Base-by-base conservation (phyloP, 495 filamentous ascomycete species). In the Lophiostoma macrostomum region DNA sequence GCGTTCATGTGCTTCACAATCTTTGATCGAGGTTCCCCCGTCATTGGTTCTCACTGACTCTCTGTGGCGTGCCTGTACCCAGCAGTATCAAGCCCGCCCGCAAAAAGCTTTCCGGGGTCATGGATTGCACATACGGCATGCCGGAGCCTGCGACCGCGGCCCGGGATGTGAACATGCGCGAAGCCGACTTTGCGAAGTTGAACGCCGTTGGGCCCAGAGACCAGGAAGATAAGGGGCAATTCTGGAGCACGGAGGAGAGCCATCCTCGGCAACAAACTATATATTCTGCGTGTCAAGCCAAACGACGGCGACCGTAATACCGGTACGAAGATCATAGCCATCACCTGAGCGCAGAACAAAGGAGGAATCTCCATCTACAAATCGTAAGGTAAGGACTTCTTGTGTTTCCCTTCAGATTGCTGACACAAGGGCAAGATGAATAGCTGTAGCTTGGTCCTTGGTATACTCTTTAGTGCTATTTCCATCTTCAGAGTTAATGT, bases 121-220 rank as follows among this genome's bases (percentile, higher is more conserved):
- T 37, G 34, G 12, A 37, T 37, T 37, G 34, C 34, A 37, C 34
- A 37, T 37, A 37, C 34, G 34, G 4, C 34, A 37, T 37, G 34
- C 34, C 12, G 34, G 34, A 37, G 34, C 34, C 34, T 37, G 34
- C 34, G 34, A 37, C 34, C 34, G 34, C 34, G 34, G 34, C 34
- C 12, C 12, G 34, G 34, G 34, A 37, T 37, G 34, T 37, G 12
- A 37, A 37, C 34, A 37, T 37, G 4, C 4, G 34, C 34, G 34
- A 37, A 37, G 34, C 34, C 34, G 34, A 37, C 34, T 37, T 37
- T 37, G 34, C 34, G 34, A 37, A 37, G 34, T 37, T 37, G 34
- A 37, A 37, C 34, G 34, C 34, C 34, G 34, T 37, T 37, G 34
- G 12, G 34, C 34, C 34, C 34, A 37, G 34, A 37, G 34, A 37